phyloP scores from a whole-genome alignment of 2,329 filamentous ascomycete species.

The Diaporthe vaccinii region DNA sequence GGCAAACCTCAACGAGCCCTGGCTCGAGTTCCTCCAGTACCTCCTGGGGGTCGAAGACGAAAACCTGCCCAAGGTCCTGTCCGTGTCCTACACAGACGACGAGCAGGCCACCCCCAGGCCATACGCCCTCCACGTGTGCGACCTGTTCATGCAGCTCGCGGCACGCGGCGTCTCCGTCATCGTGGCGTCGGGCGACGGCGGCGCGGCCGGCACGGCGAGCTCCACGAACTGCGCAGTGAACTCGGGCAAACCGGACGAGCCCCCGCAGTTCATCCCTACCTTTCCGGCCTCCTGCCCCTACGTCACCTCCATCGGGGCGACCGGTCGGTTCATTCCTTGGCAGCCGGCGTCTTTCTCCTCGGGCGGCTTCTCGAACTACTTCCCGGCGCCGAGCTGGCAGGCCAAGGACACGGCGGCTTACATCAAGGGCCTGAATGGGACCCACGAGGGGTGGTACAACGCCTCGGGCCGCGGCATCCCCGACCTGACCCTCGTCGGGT shows the following conservation, averaged over 20 bases:
- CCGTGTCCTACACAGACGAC: constrained; percentile 67
- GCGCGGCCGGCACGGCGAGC: constrained; percentile 49
- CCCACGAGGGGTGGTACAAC: constrained; percentile 51
- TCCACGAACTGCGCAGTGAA: constrained; percentile 53
- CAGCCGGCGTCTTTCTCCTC: constrained; percentile 40
- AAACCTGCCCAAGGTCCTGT: constrained; percentile 67
- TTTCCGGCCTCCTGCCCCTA: constrained; percentile 65
- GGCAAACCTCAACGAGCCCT: constrained; percentile 25
- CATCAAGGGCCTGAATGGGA: constrained; percentile 52
- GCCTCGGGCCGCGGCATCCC: constrained; percentile 44
- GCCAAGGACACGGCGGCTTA: constrained; percentile 17
- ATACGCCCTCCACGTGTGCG: constrained; percentile 67
- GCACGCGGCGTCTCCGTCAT: constrained; percentile 62
- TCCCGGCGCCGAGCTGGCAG: constrained; percentile 59
- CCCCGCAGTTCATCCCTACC: constrained; percentile 60
- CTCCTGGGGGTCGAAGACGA: constrained; percentile 14
- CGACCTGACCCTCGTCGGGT: constrained; percentile 46
- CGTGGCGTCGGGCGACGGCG: constrained; percentile 62
- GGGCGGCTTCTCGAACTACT: constrained; percentile 62
- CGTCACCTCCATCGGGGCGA: constrained; percentile 46
- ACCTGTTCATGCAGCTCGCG: constrained; percentile 66
- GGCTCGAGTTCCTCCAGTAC: constrained; percentile 29
- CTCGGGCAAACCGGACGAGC: constrained; percentile 44
- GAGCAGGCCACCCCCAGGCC: constrained; percentile 65
- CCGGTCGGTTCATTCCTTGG: constrained; percentile 36